Evolutionary conservation across 345 rosid genomes (phyloP).

Genomic region (Eucalyptus melliodora): DNA sequence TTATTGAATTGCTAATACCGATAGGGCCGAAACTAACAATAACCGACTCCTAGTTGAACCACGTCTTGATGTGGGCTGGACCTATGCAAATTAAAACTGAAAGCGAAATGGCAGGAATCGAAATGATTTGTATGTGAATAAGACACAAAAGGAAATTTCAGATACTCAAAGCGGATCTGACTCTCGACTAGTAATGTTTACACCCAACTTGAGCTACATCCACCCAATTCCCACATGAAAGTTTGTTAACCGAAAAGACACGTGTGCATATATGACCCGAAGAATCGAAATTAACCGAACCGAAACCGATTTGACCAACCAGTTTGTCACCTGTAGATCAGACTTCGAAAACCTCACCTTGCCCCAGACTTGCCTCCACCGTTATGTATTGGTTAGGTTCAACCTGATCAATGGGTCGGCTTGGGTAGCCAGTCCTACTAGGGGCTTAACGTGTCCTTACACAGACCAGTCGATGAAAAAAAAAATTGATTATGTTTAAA

Average conservation of each 20-base stretch:
- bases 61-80: not conserved
- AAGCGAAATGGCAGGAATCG: not conserved
- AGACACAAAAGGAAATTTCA: not conserved
- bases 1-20: not conserved
- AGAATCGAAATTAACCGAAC: not conserved
- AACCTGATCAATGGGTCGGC: not conserved
- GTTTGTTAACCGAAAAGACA: not conserved
- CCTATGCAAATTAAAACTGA: not conserved
- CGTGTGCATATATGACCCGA: not conserved
- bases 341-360: not conserved
- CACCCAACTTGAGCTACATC: not conserved
- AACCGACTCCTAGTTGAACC: not conserved
- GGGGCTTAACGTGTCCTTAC: too few relatives aligned
- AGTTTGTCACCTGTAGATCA: not conserved
- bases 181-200: not conserved
- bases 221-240: not conserved
- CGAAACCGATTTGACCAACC: not conserved
- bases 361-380: not conserved
- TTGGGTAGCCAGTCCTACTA: too few relatives aligned
- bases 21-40: not conserved
- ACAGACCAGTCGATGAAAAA: not conserved
- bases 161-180: not conserved
- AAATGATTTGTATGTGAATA: not conserved
- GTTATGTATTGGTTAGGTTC: not conserved
- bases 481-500: not conserved